These are phyloP conservation scores for Tetracladium marchalianum DNA, from an alignment of 495 filamentous ascomycete genomes.

Conservation along the genomic window DNA sequence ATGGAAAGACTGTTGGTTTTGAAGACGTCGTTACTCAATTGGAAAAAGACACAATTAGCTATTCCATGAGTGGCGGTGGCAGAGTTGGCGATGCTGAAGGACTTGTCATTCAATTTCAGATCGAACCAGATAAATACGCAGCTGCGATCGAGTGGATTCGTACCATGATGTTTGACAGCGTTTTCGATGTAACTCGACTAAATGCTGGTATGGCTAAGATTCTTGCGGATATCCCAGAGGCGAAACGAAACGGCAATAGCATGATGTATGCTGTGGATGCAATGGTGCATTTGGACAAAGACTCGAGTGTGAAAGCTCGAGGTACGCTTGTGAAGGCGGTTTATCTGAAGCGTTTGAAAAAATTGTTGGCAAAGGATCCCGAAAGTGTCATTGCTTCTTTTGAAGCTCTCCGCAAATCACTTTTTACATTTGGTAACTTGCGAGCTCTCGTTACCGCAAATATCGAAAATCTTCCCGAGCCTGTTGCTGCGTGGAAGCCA, in stretches of 20 bases:
- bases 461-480: constrained; percentile 61
- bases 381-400: constrained; percentile 63
- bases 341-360: constrained; percentile 76
- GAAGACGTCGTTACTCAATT: constrained; percentile 84
- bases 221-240: constrained; percentile 84
- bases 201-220: constrained; percentile 78
- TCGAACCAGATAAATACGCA: constrained; percentile 81
- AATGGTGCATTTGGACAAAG: constrained; percentile 65
- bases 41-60: constrained; percentile 83
- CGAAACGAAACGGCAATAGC: constrained; percentile 76
- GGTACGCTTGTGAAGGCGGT: constrained; percentile 79
- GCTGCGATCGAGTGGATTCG: constrained; percentile 75
- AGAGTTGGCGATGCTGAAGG: constrained; percentile 69
- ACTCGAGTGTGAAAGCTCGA: constrained; percentile 66
- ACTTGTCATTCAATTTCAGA: constrained; percentile 68
- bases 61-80: constrained; percentile 54
- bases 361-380: constrained; percentile 62
- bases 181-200: constrained; percentile 76
- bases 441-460: constrained; percentile 77
- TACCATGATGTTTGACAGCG: constrained; percentile 73
- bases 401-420: constrained; percentile 58
- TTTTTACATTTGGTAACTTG: constrained; percentile 75
- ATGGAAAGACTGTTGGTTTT: constrained; percentile 73
- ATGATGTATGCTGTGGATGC: constrained; percentile 69
- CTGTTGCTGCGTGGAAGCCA: constrained; percentile 75